These are phyloP conservation scores for Mucuna pruriens DNA, from an alignment of 306 rosid genomes.

Conservation along the genomic window DNA sequence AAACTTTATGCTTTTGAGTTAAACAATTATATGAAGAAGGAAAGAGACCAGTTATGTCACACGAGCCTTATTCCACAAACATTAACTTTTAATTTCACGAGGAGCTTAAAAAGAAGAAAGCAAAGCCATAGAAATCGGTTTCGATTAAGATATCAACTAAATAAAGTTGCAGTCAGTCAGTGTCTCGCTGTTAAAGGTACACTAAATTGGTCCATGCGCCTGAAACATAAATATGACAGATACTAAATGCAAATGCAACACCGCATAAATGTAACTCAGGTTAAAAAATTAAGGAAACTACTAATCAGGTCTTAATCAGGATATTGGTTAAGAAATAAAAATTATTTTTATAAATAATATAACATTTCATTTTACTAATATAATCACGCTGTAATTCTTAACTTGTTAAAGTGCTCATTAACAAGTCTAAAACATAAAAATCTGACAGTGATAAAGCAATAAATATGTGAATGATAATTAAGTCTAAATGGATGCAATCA, in stretches of 20 bases:
- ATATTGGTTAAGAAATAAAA: background rate
- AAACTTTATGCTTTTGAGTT: conserved; percentile 37
- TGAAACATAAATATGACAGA: background rate
- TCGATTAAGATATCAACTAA: conserved; percentile 31
- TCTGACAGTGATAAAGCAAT: background rate
- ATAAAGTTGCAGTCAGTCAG: conserved; percentile 40
- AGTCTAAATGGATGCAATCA: background rate
- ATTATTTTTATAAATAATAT: background rate
- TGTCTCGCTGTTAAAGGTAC: background rate
- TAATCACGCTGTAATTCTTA: background rate
- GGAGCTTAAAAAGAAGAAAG: conserved; percentile 34
- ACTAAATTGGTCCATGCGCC: background rate
- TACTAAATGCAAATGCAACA: background rate
- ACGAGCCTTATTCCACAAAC: conserved; percentile 41
- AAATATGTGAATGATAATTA: background rate
- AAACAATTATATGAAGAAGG: conserved; percentile 39
- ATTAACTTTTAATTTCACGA: conserved; percentile 53
- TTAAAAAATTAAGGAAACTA: background rate
- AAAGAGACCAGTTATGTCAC: conserved; percentile 34
- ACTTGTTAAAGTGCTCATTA: background rate
- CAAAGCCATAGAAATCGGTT: conserved; percentile 29
- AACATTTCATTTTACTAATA: background rate
- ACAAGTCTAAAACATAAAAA: background rate
- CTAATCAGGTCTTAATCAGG: background rate
- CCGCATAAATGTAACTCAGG: background rate